These are phyloP conservation scores for Colletotrichum sp. DNA, from an alignment of 2,329 filamentous ascomycete genomes.

Conservation along the genomic window DNA sequence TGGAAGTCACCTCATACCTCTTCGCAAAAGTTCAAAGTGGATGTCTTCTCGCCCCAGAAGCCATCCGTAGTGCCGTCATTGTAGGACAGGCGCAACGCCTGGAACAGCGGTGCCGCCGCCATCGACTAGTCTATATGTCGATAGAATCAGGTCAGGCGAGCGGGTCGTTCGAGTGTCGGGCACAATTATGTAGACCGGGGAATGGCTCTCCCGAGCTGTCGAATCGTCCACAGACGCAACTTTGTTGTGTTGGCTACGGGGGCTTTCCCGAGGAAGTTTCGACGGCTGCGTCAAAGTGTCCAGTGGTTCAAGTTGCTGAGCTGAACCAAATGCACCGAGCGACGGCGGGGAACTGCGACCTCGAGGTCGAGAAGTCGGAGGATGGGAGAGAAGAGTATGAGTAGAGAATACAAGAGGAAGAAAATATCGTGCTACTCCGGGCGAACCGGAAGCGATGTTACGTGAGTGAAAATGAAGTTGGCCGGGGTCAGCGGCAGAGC, in stretches of 20 bases:
- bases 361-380: background rate
- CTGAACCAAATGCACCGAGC: background rate
- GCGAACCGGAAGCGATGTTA: background rate
- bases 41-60: conserved; percentile 73
- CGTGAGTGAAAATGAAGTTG: background rate
- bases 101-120: conserved; percentile 4
- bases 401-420: background rate
- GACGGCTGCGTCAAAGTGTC: background rate
- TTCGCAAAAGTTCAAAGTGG: conserved; percentile 81
- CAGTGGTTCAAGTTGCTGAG: background rate
- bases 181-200: background rate
- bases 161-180: background rate
- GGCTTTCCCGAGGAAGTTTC: background rate
- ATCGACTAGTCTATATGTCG: background rate
- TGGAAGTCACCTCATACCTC: conserved; percentile 58
- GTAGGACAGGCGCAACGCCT: conserved; percentile 12
- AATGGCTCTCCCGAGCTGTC: background rate
- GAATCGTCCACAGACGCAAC: background rate
- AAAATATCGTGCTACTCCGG: background rate
- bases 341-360: background rate
- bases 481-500: background rate
- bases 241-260: background rate
- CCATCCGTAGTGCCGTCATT: conserved; percentile 40
- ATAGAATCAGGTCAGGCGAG: background rate
- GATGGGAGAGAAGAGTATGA: background rate